phyloP scores from a whole-genome alignment of 2,329 filamentous ascomycete species.

The Aureobasidium sp. region DNA sequence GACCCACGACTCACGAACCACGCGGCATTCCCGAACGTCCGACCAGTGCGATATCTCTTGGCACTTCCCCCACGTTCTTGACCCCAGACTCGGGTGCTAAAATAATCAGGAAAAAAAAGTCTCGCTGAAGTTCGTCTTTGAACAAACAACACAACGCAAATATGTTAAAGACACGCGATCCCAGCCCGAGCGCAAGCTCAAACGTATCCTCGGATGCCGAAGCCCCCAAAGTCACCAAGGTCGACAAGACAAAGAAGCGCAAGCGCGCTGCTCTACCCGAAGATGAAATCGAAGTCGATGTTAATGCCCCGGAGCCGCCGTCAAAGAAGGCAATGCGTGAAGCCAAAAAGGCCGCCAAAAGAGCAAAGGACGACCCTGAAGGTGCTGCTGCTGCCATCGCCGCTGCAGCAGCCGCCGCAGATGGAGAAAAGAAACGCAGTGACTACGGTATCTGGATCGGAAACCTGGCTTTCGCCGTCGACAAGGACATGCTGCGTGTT shows the following conservation, averaged over 20 bases:
- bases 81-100: background rate
- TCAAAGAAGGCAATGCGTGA: constrained; percentile 89
- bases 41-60: background rate
- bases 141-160: background rate
- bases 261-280: constrained; percentile 47
- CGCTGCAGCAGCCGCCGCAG: constrained; percentile 3
- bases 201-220: background rate
- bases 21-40: background rate
- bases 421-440: constrained; percentile 48
- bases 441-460: constrained; percentile 91
- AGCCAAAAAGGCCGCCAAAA: constrained; percentile 58
- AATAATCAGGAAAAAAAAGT: background rate
- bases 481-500: constrained; percentile 61
- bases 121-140: background rate
- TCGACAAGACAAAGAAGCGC: constrained; percentile 49
- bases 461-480: constrained; percentile 79
- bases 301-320: constrained; percentile 81
- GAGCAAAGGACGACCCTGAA: constrained; percentile 14
- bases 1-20: background rate
- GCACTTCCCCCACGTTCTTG: background rate
- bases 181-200: constrained; percentile 6
- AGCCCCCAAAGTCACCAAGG: constrained; percentile 1
- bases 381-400: background rate
- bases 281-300: constrained; percentile 79
- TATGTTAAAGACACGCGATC: constrained; percentile 3